A percentile compares a stretch with the other conserved stretches of the same genome.
These are phyloP conservation scores for Draba incana DNA, from an alignment of 345 rosid genomes.

Conservation along the genomic window DNA sequence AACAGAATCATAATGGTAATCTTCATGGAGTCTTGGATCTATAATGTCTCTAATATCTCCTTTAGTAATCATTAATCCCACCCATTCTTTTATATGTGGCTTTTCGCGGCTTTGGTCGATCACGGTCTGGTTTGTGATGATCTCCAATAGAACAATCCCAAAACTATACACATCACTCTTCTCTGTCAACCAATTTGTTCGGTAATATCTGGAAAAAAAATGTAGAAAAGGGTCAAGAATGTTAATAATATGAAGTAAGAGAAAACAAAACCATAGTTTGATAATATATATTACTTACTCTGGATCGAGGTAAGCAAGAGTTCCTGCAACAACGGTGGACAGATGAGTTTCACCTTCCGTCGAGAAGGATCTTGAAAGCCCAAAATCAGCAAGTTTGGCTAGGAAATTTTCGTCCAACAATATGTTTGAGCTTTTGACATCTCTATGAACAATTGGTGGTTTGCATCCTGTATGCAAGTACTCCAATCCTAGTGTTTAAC, in stretches of 20 bases:
- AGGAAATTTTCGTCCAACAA: constrained; percentile 41
- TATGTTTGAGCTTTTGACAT: constrained; percentile 49
- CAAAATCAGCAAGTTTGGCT: constrained; percentile 45
- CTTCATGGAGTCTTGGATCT: constrained; percentile 50
- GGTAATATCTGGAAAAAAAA: constrained; percentile 14
- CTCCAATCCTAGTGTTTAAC: constrained; percentile 40
- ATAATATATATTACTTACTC: constrained; percentile 15
- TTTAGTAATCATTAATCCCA: constrained; percentile 12
- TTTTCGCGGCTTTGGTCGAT: constrained; percentile 27
- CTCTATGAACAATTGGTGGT: constrained; percentile 49
- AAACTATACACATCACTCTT: constrained; percentile 40
- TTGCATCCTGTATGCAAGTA: constrained; percentile 47
- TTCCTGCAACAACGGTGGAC: constrained; percentile 34
- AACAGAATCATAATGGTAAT: constrained; percentile 42
- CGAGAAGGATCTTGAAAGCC: constrained; percentile 26
- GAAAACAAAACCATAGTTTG: neutral
- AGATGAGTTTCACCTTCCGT: constrained; percentile 26
- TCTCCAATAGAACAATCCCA: constrained; percentile 29
- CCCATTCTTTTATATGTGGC: constrained; percentile 27
- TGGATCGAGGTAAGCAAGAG: constrained; percentile 32
- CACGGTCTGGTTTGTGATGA: constrained; percentile 21
- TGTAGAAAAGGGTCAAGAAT: neutral
- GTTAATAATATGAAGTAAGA: neutral
- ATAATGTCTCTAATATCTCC: constrained; percentile 48
- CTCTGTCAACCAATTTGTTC: constrained; percentile 26